These are phyloP conservation scores for Trichoderma gracile DNA, from an alignment of 2,329 filamentous ascomycete species.

Conservation along the genomic window DNA sequence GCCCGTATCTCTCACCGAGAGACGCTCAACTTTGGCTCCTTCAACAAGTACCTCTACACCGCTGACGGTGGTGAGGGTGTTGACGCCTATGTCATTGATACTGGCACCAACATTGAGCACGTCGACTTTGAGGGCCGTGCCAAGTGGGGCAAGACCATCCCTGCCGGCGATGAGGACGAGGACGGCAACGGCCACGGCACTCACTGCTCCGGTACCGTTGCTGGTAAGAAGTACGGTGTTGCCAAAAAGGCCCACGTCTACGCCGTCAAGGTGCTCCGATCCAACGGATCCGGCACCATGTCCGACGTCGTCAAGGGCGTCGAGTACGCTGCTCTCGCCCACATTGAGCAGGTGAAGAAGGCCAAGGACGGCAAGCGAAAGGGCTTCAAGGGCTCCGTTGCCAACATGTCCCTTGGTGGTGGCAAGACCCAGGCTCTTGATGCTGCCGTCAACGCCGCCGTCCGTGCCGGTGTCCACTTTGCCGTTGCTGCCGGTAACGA, in stretches of 20 bases:
- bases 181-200: slow-evolving; percentile 99
- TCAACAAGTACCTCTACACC: slow-evolving; percentile 97
- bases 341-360: slow-evolving; percentile 71
- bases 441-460: slow-evolving; percentile 88
- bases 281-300: slow-evolving; percentile 98
- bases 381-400: slow-evolving; percentile 97
- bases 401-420: slow-evolving; percentile 99
- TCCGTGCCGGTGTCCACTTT: slow-evolving; percentile 91
- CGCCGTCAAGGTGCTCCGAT: slow-evolving; percentile 96
- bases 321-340: slow-evolving; percentile 84
- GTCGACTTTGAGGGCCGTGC: slow-evolving; percentile 97
- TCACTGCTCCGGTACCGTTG: slow-evolving; percentile 97
- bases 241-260: slow-evolving; percentile 98
- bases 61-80: slow-evolving; percentile 92
- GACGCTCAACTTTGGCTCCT: slow-evolving; percentile 81
- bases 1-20: slow-evolving; percentile 96
- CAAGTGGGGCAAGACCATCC: slow-evolving; percentile 96
- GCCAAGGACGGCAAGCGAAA: slow-evolving; percentile 88
- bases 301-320: slow-evolving; percentile 98
- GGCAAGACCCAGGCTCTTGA: slow-evolving; percentile 94
- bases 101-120: slow-evolving; percentile 89
- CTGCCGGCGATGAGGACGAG: slow-evolving; percentile 75
- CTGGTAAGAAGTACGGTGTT: slow-evolving; percentile 98
- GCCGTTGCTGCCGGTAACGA: slow-evolving; percentile 98
- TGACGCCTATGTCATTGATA: slow-evolving; percentile 98